Conservation (phyloP, 192 early-diverging fungal genomes). For the Funneliformis geosporum region DNA sequence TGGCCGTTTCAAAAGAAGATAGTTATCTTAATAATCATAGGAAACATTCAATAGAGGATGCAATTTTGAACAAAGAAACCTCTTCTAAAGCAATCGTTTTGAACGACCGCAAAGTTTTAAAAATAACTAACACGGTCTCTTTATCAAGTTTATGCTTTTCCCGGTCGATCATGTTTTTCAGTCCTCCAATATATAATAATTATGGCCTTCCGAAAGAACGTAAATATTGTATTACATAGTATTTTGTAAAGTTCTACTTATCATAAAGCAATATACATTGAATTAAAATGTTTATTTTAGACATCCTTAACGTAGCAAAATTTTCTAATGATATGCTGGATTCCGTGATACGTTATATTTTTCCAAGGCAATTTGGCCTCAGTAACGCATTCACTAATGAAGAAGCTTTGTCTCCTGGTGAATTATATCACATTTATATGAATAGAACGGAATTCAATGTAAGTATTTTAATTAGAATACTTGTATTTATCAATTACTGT, state of each 20-base stretch:
- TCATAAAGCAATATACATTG: neutral
- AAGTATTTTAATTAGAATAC: neutral
- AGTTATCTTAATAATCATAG: too few relatives aligned
- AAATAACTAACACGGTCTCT: neutral
- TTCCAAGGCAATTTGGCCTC: slow-evolving; percentile 19
- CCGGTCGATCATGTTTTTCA: neutral
- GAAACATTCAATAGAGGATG: neutral
- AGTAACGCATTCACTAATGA: neutral
- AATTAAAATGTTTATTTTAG: neutral
- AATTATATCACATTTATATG: neutral
- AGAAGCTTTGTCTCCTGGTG: too few relatives aligned
- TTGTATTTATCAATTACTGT: neutral
- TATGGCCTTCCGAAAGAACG: neutral
- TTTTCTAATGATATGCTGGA: neutral
- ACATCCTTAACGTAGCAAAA: neutral
- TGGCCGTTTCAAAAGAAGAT: too few relatives aligned
- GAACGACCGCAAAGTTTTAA: neutral
- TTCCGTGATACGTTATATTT: neutral
- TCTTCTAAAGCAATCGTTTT: neutral
- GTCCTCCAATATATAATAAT: neutral
- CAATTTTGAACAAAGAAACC: neutral
- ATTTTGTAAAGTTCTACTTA: too few relatives aligned
- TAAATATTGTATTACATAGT: neutral
- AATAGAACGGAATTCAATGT: neutral
- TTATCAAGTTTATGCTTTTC: neutral